Conservation (phyloP, 306 rosid species). For the Rosa rugosa region DNA sequence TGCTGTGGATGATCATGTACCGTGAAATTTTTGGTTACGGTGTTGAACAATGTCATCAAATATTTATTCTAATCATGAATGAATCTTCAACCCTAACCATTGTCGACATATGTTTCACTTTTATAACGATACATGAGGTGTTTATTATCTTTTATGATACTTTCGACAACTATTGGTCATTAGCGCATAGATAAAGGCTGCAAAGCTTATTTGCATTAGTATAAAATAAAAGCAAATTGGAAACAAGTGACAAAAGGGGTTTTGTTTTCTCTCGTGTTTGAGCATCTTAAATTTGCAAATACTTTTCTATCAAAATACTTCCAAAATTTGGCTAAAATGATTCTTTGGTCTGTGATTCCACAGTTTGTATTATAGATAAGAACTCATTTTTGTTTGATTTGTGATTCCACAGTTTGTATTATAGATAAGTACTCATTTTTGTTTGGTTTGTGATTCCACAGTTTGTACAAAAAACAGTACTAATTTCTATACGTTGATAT, state of each 20-base stretch:
- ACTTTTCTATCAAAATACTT: background rate
- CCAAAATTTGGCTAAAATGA: background rate
- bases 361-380: background rate
- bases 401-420: background rate
- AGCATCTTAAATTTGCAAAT: conserved; percentile 2
- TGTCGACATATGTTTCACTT: too few species aligned
- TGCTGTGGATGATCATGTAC: background rate
- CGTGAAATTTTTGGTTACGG: background rate
- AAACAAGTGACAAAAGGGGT: background rate
- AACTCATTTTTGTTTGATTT: background rate
- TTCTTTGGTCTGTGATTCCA: background rate
- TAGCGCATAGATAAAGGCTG: background rate
- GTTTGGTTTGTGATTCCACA: background rate
- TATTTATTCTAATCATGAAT: background rate
- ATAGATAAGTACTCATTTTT: background rate
- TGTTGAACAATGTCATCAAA: background rate
- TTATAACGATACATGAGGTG: background rate
- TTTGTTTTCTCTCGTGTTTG: background rate
- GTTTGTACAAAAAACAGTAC: background rate
- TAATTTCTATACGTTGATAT: background rate
- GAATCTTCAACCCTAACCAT: background rate
- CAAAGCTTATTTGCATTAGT: background rate
- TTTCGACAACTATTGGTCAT: background rate
- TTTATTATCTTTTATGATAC: background rate
- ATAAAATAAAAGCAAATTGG: background rate